Evolutionary conservation across 2,329 filamentous ascomycete species (phyloP), one percentile per base, ranked within the genome.

Genomic region (Whalleya microplaca): DNA sequence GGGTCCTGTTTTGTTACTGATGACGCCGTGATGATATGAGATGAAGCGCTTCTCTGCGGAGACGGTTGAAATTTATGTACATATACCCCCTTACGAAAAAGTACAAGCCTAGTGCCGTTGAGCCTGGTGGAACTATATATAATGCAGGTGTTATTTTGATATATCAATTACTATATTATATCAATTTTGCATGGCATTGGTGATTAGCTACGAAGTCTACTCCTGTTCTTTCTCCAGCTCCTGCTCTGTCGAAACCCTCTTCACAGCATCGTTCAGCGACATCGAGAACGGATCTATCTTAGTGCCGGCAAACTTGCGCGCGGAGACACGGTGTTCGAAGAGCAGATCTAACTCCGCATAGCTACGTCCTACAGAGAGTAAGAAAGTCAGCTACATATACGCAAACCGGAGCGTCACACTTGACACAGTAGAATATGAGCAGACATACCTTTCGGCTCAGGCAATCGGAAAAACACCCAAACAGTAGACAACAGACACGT

Each of bases 391-490:
- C 29, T n/a, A n/a, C n/a, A n/a, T n/a, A n/a, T n/a, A n/a, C n/a
- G n/a, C n/a, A n/a, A n/a, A n/a, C n/a, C n/a, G n/a, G n/a, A n/a
- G n/a, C n/a, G n/a, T n/a, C n/a, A n/a, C n/a, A n/a, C n/a, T n/a
- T n/a, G n/a, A n/a, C n/a, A n/a, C n/a, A n/a, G n/a, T n/a, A n/a
- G n/a, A n/a, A n/a, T n/a, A n/a, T n/a, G n/a, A 7, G 40, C 2
- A 10, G 43, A 51, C 60, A 12, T 53, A 64, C 75, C 80, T 51
- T 78, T 81, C 0, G 83, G 82, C 64, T 86, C 84, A 2, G 82
- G 81, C 2, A 84, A 69, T 48, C 78, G 77, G 63, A 77, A 78
- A 61, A 72, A 82, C 0, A 80, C 78, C 75, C 83, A 85, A 0
- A 77, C 56, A 0, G 78, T 69, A 18, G 78, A 80, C 1, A 79